Base-by-base conservation (phyloP, 2,329 filamentous ascomycete species). In the Neodidymelliopsis sp. region DNA sequence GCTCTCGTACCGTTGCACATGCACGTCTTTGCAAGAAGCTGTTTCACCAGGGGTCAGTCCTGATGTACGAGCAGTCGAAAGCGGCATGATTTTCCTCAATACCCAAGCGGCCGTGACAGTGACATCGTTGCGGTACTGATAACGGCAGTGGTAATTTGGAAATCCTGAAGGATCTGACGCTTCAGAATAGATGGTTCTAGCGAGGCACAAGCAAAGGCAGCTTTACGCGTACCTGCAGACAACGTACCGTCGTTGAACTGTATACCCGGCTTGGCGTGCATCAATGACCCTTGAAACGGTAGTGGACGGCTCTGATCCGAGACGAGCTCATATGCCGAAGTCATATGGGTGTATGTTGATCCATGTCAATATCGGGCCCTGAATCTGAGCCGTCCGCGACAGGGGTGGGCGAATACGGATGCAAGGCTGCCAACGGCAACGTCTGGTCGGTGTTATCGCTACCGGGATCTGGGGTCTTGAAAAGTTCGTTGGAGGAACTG, bases 211-310 rank as follows among this genome's bases (percentile, higher is more conserved):
- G 13, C 27, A 19, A 46, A 34, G 46, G 45, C 50, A 50, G 49
- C 51, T 53, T 18, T 47, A 51, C 40, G 50, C 54, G 63, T 66
- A 66, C 62, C 64, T 67, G 62, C 63, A 69, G 59, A 42, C 39
- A 24, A 41, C 42, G 35, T 41, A 49, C 59, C 53, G 57, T 55
- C 54, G 44, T 39, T 35, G 52, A 46, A 44, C 44, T 49, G 25
- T 36, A 52, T 51, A 56, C 44, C 45, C 55, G 53, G 44, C 49
- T 58, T 51, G 50, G 54, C 35, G 24, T 54, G 53, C 48, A 54
- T 50, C 51, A 46, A 39, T 40, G 27, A 47, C 38, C 36, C 45
- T 35, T 52, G 47, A 33, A 53, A 48, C 52, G 50, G 38, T 52
- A 41, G 53, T 57, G 59, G 46, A 57, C 62, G 57, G 63, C 48